Base-by-base conservation (phyloP, 2,329 filamentous ascomycete species). In the Fusarium sacchari region DNA sequence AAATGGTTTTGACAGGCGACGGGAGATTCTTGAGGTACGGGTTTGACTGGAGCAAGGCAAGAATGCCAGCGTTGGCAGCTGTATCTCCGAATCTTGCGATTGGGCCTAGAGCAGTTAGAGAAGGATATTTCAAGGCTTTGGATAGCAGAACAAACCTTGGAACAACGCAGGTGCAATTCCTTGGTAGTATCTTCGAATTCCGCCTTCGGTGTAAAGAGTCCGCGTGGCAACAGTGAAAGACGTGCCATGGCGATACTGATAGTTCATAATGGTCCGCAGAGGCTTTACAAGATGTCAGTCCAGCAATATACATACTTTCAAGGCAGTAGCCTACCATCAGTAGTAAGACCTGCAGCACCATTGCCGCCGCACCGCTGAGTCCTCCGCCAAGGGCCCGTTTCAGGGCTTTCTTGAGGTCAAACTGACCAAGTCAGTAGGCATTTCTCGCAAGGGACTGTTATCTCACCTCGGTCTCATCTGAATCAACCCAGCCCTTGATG, bases 191-290 rank as follows among this genome's bases (percentile, higher is more conserved):
- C 85, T 79, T 1, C 82, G 68, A 40, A 84, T 60, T 1, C 84
- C 84, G 7, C 85, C 83, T 12, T 85, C 82, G 1, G 78, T 71
- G 60, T 85, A 85, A 5, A 87, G 79, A 1, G 82, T 85, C 22
- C 77, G 72, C 2, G 81, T 82, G 0, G 85, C 84, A 2, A 72
- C 57, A 7, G 79, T 81, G 61, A 87, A 86, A 0, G 82, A 80
- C 1, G 80, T 82, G 3, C 85, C 85, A 43, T 83, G 84, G 5
- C 85, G 85, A 60, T 87, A 87, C 67, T 87, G 85, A 49, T 86
- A 87, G 76, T 87, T 87, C 85, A 87, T 87, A 18, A 86, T 84
- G 0, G 85, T 87, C 10, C 85, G 82, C 7, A 87, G 77, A 7
- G 85, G 85, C 85, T 86, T 14, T 52, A 8, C 2, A 5, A 3